phyloP scores from a whole-genome alignment of 805 yeast species.

The Dipodascus geniculatus region DNA sequence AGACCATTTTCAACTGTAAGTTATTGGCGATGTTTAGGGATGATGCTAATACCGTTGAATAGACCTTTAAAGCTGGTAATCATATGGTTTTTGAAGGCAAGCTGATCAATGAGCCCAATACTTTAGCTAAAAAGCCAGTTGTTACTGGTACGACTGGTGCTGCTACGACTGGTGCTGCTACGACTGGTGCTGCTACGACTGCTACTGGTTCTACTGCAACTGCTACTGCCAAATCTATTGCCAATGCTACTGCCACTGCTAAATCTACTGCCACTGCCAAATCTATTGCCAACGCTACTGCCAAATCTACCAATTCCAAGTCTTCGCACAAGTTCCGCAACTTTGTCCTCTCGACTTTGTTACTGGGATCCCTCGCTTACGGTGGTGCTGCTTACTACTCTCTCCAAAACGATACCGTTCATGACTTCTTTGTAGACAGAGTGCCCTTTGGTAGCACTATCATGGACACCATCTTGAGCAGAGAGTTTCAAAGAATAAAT shows the following conservation, averaged over 20 bases:
- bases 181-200: neutral
- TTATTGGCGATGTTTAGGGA: neutral
- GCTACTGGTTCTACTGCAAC: neutral
- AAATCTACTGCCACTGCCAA: neutral
- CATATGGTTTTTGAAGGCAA: neutral
- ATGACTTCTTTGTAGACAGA: constrained; percentile 48
- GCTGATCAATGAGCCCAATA: neutral
- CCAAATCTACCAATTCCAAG: too few relatives aligned
- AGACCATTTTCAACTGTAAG: neutral
- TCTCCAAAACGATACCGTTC: constrained; percentile 43
- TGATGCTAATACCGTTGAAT: neutral
- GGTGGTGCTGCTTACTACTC: constrained; percentile 52
- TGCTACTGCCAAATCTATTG: neutral
- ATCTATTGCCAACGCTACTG: neutral
- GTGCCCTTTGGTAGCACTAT: constrained; percentile 53
- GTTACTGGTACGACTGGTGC: neutral
- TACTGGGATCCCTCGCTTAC: constrained; percentile 30
- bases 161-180: neutral
- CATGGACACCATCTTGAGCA: constrained; percentile 38
- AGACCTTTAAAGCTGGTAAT: neutral
- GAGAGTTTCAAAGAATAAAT: constrained; percentile 20
- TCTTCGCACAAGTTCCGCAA: constrained; percentile 22
- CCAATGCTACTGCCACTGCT: neutral
- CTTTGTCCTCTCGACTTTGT: constrained; percentile 18
- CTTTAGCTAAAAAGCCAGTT: too few relatives aligned